Percentiles rank a stretch among this genome's conserved stretches.
phyloP scores from a whole-genome alignment of 2,329 filamentous ascomycete species.

The Bipolaris gigantea region DNA sequence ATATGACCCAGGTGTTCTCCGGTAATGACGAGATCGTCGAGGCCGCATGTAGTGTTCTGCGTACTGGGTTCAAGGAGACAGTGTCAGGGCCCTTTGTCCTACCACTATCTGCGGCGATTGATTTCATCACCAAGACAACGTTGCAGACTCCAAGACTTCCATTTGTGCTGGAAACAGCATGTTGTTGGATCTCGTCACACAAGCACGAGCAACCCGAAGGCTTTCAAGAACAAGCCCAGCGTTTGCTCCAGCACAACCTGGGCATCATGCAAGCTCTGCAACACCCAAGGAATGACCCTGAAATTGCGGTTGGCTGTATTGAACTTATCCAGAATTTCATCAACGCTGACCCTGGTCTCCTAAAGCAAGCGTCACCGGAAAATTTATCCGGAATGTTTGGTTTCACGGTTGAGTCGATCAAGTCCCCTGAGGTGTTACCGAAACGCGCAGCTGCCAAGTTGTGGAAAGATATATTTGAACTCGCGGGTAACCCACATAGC shows the following conservation, averaged over 20 bases:
- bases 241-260: constrained; percentile 62
- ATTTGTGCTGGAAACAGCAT: constrained; percentile 69
- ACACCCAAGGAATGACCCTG: constrained; percentile 66
- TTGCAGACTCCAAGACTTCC: constrained; percentile 68
- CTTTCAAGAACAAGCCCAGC: constrained; percentile 33
- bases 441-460: constrained; percentile 75
- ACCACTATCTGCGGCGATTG: constrained; percentile 64
- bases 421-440: constrained; percentile 71
- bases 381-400: constrained; percentile 68
- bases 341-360: constrained; percentile 60
- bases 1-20: constrained; percentile 58
- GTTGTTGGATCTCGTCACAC: constrained; percentile 60
- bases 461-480: constrained; percentile 57
- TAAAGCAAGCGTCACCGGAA: constrained; percentile 62
- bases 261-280: constrained; percentile 64
- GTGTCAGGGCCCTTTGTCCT: constrained; percentile 78
- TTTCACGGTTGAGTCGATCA: constrained; percentile 70
- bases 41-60: constrained; percentile 69
- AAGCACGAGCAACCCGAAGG: constrained; percentile 48
- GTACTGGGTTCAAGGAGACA: constrained; percentile 73
- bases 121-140: constrained; percentile 64
- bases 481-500: constrained; percentile 32
- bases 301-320: constrained; percentile 72
- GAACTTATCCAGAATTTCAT: constrained; percentile 70
- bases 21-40: constrained; percentile 70